phyloP scores from a whole-genome alignment of 192 early-diverging fungal genomes.

The Umbelopsis vinacea region DNA sequence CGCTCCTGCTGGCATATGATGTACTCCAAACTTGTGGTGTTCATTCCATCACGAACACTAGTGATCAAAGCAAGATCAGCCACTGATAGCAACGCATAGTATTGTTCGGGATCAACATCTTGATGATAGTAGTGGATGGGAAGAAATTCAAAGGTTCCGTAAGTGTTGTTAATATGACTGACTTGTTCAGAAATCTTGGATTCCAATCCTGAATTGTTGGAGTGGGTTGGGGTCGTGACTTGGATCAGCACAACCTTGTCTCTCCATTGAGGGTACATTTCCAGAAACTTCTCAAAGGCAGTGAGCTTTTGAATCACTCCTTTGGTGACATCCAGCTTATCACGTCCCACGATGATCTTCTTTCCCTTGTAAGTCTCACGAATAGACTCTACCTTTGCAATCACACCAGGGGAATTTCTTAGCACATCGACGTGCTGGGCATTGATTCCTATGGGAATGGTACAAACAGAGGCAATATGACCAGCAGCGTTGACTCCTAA shows the following conservation, averaged over 20 bases:
- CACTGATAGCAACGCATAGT: slow-evolving; percentile 88
- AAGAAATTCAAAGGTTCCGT: slow-evolving; percentile 93
- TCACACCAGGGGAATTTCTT: slow-evolving; percentile 67
- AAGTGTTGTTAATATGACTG: slow-evolving; percentile 90
- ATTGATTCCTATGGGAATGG: slow-evolving; percentile 99
- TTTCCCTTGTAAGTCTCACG: slow-evolving; percentile 85
- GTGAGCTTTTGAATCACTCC: slow-evolving; percentile 95
- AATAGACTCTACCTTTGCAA: slow-evolving; percentile 79
- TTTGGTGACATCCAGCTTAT: slow-evolving; percentile 93
- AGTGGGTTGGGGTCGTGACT: slow-evolving; percentile 88
- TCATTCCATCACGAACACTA: slow-evolving; percentile 95
- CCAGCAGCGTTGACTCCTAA: slow-evolving; percentile 85
- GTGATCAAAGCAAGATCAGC: slow-evolving; percentile 96
- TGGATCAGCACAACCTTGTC: slow-evolving; percentile 94
- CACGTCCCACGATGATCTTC: slow-evolving; percentile 94
- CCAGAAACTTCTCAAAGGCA: slow-evolving; percentile 92
- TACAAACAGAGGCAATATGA: slow-evolving; percentile 76
- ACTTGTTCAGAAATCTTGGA: slow-evolving; percentile 91
- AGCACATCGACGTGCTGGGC: slow-evolving; percentile 68
- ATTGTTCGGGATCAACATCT: slow-evolving; percentile 93
- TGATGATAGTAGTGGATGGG: slow-evolving; percentile 94
- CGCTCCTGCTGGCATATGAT: slow-evolving; percentile 90
- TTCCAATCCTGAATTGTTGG: slow-evolving; percentile 70
- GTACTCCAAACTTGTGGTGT: slow-evolving; percentile 93
- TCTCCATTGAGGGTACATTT: slow-evolving; percentile 89